Conservation (phyloP, 2,329 filamentous ascomycete species). For the Curvularia hawaiiensis region DNA sequence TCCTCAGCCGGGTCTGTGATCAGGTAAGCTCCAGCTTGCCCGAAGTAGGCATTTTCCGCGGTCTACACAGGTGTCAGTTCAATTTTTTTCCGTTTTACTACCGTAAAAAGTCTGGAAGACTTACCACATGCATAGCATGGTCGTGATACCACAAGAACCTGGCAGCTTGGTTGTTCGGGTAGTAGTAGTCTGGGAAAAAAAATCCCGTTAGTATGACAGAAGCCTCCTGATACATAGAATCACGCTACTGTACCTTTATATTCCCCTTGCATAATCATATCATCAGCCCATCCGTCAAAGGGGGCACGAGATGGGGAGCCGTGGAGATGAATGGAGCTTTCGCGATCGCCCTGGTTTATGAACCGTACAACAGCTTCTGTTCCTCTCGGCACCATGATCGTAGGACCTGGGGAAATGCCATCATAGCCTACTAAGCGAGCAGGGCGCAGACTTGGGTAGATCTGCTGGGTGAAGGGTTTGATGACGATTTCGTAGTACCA, state of each 20-base stretch:
- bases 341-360: constrained; percentile 56
- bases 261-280: constrained; percentile 56
- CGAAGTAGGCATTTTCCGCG: constrained; percentile 63
- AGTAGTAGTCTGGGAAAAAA: constrained; percentile 42
- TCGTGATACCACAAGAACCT: constrained; percentile 63
- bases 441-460: constrained; percentile 51
- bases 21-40: constrained; percentile 64
- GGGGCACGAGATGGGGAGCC: constrained; percentile 56
- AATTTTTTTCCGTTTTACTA: neutral
- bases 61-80: constrained; percentile 39
- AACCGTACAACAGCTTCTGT: constrained; percentile 61
- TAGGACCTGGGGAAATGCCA: constrained; percentile 62
- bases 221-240: neutral
- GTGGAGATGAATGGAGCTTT: constrained; percentile 61
- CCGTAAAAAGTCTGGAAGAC: neutral
- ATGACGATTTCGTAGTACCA: constrained; percentile 57
- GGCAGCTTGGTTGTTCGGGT: constrained; percentile 60
- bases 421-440: constrained; percentile 59
- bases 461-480: constrained; percentile 50
- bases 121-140: constrained; percentile 45
- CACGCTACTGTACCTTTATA: constrained; percentile 50
- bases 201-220: neutral
- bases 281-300: constrained; percentile 62
- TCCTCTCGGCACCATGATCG: constrained; percentile 56
- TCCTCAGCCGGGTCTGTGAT: constrained; percentile 59